Evolutionary conservation across 2,329 filamentous ascomycete species (phyloP).

Genomic region (Pezicula neosporulosa): DNA sequence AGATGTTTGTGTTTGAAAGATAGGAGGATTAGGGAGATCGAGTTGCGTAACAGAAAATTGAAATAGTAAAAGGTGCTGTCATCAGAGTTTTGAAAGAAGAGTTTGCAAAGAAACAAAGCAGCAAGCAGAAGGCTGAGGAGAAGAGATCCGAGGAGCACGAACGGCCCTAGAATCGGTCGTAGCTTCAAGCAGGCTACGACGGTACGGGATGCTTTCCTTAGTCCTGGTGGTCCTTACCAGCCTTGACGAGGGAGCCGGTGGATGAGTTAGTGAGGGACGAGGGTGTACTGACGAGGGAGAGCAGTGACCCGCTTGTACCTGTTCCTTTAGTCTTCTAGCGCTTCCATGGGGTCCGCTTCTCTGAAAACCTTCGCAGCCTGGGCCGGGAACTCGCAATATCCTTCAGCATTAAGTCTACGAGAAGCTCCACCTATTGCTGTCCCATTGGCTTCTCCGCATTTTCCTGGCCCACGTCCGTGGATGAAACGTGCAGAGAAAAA

Average conservation of each 20-base stretch:
- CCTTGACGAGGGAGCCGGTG: too few species aligned
- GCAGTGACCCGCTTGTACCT: too few species aligned
- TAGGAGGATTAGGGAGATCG: constrained; percentile 9
- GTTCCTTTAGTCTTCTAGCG: neutral
- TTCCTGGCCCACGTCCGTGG: constrained; percentile 1
- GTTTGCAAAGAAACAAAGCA: neutral
- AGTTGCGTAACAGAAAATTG: constrained; percentile 13
- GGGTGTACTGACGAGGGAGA: too few species aligned
- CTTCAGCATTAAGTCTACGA: too few species aligned
- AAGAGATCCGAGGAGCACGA: neutral
- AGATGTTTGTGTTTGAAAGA: constrained; percentile 6
- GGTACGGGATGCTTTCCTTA: neutral
- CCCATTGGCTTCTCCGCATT: constrained; percentile 17
- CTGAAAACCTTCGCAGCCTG: too few species aligned
- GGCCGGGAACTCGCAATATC: too few species aligned
- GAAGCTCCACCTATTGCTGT: neutral
- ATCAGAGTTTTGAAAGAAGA: constrained; percentile 2
- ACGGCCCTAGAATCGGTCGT: too few species aligned
- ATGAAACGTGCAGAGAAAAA: constrained; percentile 2
- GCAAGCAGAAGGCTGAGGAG: neutral
- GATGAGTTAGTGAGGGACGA: too few species aligned
- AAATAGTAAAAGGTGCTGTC: constrained; percentile 14
- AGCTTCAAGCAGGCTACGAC: too few species aligned
- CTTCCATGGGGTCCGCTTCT: neutral
- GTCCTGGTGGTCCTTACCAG: neutral